phyloP scores from a whole-genome alignment of 345 rosid genomes.

The Excoecaria agallocha region DNA sequence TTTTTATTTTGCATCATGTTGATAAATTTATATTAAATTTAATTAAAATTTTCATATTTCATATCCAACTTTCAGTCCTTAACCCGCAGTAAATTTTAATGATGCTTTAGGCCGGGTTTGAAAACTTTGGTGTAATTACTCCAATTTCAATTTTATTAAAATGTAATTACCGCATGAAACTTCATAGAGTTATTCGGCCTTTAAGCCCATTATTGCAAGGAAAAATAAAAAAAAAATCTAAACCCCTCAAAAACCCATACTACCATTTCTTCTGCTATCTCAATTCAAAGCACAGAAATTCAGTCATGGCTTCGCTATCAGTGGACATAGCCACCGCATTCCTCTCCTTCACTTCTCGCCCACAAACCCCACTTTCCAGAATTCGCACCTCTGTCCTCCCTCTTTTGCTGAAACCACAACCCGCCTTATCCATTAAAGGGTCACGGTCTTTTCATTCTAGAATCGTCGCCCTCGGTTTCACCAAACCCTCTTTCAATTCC shows the following conservation, averaged over 20 bases:
- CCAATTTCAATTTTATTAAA: too few species aligned
- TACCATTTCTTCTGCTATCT: neutral
- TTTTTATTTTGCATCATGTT: too few species aligned
- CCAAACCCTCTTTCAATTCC: slow-evolving; percentile 5
- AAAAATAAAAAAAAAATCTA: neutral
- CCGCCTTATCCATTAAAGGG: slow-evolving; percentile 30
- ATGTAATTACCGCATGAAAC: too few species aligned
- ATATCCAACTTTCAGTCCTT: too few species aligned
- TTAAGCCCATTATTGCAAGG: too few species aligned
- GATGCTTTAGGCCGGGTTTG: too few species aligned
- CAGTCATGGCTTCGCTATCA: slow-evolving; percentile 38
- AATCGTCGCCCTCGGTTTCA: slow-evolving; percentile 15
- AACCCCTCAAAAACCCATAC: slow-evolving; percentile 2
- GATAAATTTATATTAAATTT: too few species aligned
- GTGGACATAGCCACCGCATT: slow-evolving; percentile 56
- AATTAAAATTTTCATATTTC: too few species aligned
- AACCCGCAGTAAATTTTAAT: too few species aligned
- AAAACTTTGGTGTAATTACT: too few species aligned
- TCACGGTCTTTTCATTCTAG: slow-evolving; percentile 31
- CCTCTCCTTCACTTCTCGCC: slow-evolving; percentile 48
- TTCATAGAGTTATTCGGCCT: too few species aligned
- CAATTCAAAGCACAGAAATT: neutral
- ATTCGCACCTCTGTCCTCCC: slow-evolving; percentile 43
- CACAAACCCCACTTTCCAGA: slow-evolving; percentile 34
- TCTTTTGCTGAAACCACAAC: slow-evolving; percentile 21